Evolutionary conservation across 2,329 filamentous ascomycete species (phyloP).

Genomic region (Pyricularia pennisetigena): DNA sequence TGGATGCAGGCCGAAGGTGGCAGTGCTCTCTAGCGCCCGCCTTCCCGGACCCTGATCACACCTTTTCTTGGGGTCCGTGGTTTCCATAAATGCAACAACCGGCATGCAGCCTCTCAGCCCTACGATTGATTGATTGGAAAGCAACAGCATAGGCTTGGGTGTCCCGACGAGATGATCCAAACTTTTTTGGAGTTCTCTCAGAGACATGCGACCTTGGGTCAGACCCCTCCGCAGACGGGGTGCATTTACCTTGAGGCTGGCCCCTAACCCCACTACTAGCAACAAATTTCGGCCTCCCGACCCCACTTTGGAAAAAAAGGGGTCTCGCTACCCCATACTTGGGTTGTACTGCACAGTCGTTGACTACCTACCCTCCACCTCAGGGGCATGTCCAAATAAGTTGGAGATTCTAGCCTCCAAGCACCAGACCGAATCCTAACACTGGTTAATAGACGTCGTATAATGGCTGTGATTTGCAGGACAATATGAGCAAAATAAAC

Average conservation of each 20-base stretch:
- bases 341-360: not conserved
- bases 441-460: too few relatives aligned
- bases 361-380: not conserved
- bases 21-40: constrained; percentile 16
- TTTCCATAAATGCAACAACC: not conserved
- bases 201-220: not conserved
- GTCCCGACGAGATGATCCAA: not conserved
- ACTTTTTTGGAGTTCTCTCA: not conserved
- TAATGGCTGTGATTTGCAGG: too few relatives aligned
- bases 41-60: not conserved
- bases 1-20: constrained; percentile 16
- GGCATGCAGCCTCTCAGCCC: constrained; percentile 7
- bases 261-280: not conserved
- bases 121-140: constrained; percentile 3
- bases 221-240: not conserved
- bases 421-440: not conserved
- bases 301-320: not conserved
- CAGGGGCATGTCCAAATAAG: not conserved
- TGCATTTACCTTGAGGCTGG: not conserved
- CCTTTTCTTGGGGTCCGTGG: not conserved
- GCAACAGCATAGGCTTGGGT: not conserved
- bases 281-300: not conserved
- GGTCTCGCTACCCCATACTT: not conserved
- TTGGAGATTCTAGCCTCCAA: not conserved
- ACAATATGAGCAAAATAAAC: too few relatives aligned